phyloP scores from a whole-genome alignment of 345 rosid genomes.

The Citropsis articulata region DNA sequence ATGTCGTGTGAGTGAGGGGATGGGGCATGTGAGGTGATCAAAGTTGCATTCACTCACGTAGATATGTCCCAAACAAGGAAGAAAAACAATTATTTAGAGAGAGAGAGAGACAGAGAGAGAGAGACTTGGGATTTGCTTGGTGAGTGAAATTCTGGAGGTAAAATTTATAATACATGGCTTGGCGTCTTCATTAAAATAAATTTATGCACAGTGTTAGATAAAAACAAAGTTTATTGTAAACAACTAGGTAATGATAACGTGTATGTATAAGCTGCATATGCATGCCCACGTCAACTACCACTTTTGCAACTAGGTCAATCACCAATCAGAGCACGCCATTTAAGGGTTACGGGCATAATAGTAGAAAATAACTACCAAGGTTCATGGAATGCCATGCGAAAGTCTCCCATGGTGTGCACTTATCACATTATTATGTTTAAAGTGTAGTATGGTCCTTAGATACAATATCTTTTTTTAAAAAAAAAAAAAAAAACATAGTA shows the following conservation, averaged over 20 bases:
- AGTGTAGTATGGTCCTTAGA: neutral
- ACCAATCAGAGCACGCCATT: neutral
- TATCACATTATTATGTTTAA: neutral
- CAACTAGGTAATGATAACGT: neutral
- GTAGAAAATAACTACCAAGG: neutral
- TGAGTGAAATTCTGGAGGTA: neutral
- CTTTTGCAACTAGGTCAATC: neutral
- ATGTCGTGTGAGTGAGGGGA: conserved; percentile 46
- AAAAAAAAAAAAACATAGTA: neutral
- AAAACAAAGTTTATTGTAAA: neutral
- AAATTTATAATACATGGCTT: neutral
- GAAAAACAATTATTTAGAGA: conserved; percentile 26
- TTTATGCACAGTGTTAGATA: neutral
- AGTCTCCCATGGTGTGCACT: neutral
- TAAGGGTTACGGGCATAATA: neutral
- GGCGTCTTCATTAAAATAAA: neutral
- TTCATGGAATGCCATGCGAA: neutral
- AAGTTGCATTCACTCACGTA: conserved; percentile 33
- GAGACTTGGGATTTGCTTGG: neutral
- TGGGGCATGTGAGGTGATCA: conserved; percentile 43
- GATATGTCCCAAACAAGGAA: conserved; percentile 36
- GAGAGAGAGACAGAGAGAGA: conserved; percentile 25
- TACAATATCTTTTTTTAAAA: too few species aligned
- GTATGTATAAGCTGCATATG: neutral
- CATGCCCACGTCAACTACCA: neutral